phyloP scores from a whole-genome alignment of 2,329 filamentous ascomycete genomes.

The Lachnellula subtilissima region DNA sequence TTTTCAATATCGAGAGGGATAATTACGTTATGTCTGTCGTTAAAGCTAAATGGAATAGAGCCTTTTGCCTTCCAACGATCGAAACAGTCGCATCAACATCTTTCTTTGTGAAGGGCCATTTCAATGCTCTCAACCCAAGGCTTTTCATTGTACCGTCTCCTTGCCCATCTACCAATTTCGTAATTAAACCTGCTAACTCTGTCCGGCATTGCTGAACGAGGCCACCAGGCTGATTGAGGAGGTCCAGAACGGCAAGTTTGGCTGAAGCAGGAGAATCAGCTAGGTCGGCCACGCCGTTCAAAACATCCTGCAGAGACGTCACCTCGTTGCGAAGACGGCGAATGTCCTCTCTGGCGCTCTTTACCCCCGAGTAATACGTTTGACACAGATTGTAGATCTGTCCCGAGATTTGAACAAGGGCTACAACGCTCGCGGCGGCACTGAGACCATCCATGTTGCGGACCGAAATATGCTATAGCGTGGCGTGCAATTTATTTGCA shows the following conservation, averaged over 20 bases:
- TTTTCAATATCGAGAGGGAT: neutral
- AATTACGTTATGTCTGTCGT: conserved; percentile 4
- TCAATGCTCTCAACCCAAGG: conserved; percentile 1
- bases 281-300: conserved; percentile 3
- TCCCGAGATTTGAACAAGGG: conserved; percentile 5
- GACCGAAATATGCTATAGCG: no score
- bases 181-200: conserved; percentile 1
- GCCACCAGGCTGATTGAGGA: conserved; percentile 3
- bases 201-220: conserved; percentile 4
- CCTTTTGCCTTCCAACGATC: conserved; percentile 6
- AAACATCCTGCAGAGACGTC: conserved; percentile 5
- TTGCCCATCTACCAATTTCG: conserved; percentile 2
- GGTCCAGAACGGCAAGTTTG: neutral
- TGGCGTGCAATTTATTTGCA: no score
- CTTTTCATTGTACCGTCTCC: neutral
- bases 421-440: conserved; percentile 3
- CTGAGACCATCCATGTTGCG: neutral
- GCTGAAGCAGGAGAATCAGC: neutral
- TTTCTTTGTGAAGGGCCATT: conserved; percentile 7
- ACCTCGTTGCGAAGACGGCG: conserved; percentile 1
- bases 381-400: conserved; percentile 3
- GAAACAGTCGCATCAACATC: conserved; percentile 1
- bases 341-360: conserved; percentile 7
- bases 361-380: conserved; percentile 2
- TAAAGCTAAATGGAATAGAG: conserved; percentile 3